A percentile compares a stretch with the other conserved stretches of the same genome.
These are phyloP conservation scores for Nakaseomyces delphensis DNA, from an alignment of 1,139 yeast species.

Conservation along the genomic window DNA sequence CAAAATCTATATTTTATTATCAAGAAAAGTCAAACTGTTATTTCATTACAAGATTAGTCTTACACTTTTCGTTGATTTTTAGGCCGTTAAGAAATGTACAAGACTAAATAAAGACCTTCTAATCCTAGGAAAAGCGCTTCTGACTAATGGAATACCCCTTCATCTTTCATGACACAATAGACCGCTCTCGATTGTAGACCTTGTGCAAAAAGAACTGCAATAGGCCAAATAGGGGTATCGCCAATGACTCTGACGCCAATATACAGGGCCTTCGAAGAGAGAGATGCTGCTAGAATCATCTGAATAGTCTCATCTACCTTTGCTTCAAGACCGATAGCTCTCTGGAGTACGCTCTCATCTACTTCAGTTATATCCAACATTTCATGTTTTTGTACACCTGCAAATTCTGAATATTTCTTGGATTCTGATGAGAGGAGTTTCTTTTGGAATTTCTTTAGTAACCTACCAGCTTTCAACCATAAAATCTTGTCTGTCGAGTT, in stretches of 20 bases:
- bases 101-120: neutral
- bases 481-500: slow-evolving; percentile 32
- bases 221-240: slow-evolving; percentile 80
- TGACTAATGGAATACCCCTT: slow-evolving; percentile 4
- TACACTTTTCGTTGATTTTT: too few species aligned
- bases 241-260: slow-evolving; percentile 66
- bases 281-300: slow-evolving; percentile 40
- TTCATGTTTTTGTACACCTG: slow-evolving; percentile 47
- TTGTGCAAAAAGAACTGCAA: slow-evolving; percentile 66
- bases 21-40: too few species aligned
- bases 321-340: slow-evolving; percentile 38
- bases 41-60: too few species aligned
- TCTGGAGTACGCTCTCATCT: slow-evolving; percentile 38
- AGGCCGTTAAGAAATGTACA: neutral
- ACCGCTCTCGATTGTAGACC: slow-evolving; percentile 63
- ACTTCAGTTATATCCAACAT: slow-evolving; percentile 43
- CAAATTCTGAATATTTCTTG: slow-evolving; percentile 47
- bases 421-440: slow-evolving; percentile 39
- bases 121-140: neutral
- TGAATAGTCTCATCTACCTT: slow-evolving; percentile 36
- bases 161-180: slow-evolving; percentile 21
- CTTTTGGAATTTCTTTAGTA: slow-evolving; percentile 50
- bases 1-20: neutral
- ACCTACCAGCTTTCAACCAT: slow-evolving; percentile 33
- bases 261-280: slow-evolving; percentile 50